Evolutionary conservation across 306 rosid species (phyloP).

Genomic region (Mucuna pruriens): DNA sequence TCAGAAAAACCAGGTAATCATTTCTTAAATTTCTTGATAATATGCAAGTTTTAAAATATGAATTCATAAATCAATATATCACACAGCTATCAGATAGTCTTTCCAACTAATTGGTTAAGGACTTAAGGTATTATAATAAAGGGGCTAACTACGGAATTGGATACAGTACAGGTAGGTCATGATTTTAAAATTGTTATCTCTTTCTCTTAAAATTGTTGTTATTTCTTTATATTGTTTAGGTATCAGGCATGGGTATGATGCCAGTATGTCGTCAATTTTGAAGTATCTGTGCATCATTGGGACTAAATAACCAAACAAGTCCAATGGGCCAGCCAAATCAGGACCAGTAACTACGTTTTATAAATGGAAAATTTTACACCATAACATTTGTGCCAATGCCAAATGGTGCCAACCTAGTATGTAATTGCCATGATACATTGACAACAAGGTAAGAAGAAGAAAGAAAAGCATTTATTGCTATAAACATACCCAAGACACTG

Average conservation of each 20-base stretch:
- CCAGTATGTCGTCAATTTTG: background rate
- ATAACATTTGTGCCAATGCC: conserved; percentile 21
- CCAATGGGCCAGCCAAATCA: conserved; percentile 8
- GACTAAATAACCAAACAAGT: background rate
- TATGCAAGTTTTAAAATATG: background rate
- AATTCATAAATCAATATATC: conserved; percentile 6
- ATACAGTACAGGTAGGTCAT: background rate
- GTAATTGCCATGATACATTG: conserved; percentile 31
- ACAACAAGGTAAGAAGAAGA: conserved; percentile 7
- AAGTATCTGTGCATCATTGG: background rate
- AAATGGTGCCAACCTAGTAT: background rate
- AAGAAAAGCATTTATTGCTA: conserved; percentile 6
- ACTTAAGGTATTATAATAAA: conserved; percentile 9
- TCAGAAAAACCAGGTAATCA: background rate
- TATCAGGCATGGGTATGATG: background rate
- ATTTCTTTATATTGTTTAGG: background rate
- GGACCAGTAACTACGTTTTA: conserved; percentile 4
- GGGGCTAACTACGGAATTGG: background rate
- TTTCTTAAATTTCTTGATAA: conserved; percentile 15
- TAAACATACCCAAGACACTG: conserved; percentile 78
- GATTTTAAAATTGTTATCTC: background rate
- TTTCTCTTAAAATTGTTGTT: background rate
- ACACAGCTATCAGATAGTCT: background rate
- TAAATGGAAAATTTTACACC: background rate
- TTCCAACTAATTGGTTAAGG: conserved; percentile 10